Base-by-base conservation (phyloP, 192 early-diverging fungal genomes). In the Podila horticola region DNA sequence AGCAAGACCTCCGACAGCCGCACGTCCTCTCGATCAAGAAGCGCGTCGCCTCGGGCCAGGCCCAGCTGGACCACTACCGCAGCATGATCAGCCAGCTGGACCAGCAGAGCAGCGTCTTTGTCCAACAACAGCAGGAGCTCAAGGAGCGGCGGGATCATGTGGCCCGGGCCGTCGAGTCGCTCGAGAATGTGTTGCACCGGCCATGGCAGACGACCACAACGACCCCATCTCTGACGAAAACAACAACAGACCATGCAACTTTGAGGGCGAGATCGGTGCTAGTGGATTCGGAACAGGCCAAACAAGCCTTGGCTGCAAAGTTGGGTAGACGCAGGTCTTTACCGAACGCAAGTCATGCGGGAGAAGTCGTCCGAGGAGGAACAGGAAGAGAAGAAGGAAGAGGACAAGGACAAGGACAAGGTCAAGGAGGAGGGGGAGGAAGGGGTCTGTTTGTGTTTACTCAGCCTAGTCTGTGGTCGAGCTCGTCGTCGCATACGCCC, bases 301-400 rank as follows among this genome's bases (percentile, higher is more conserved):
- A 45, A 45, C 41, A 45, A 22, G 3, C 52, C 9, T n/a, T 26
- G 52, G 52, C 22, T n/a, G 24, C 52, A 22, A 55, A 24, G 52
- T 12, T 55, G 52, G 52, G 52, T 3, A n/a, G 52, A 55, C 52
- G 52, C 52, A 55, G 24, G 12, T 55, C 52, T 10, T 4, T 55
- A 55, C 52, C 52, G 24, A 55, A 26, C 24, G 52, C 52, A 55
- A 55, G 24, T 55, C 52, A 55, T 55, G 52, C 52, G 52, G 24
- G 52, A 24, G 52, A 55, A 11, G 10, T 36, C 9, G 34, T 36
- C 34, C 34, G 34, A 36, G 34, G 34, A 36, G 24, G 52, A 55
- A 9, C 10, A 55, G 52, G 52, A 55, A 22, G 52, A 26, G n/a
- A 55, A 55, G 19, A 3, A 52, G 52, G 52, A 55, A 26, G 6